phyloP scores from a whole-genome alignment of 176 grass and related monocot species.

The Areca catechu region DNA sequence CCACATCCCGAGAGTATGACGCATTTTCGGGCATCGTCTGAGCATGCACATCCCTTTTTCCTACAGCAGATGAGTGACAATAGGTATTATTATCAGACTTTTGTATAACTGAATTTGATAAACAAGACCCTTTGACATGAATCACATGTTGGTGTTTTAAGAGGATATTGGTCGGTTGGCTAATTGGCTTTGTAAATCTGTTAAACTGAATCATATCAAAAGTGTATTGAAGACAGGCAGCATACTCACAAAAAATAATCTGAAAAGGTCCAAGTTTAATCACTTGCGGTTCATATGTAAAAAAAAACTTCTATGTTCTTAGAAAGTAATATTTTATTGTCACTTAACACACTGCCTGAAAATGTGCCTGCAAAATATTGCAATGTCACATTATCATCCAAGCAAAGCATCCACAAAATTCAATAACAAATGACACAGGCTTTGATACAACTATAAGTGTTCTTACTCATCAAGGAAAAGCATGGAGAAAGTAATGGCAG shows the following conservation, averaged over 20 bases:
- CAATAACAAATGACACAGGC: background rate
- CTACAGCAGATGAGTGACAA: constrained; percentile 9
- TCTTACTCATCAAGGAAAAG: too few relatives aligned
- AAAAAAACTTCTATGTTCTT: constrained; percentile 93
- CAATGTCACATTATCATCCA: background rate
- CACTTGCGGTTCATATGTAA: constrained; percentile 88
- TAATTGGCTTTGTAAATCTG: constrained; percentile 87
- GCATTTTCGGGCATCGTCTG: constrained; percentile 17
- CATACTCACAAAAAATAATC: too few relatives aligned
- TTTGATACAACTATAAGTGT: too few relatives aligned
- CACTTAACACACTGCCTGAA: constrained; percentile 31
- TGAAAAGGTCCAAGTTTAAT: constrained; percentile 19
- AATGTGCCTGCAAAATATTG: constrained; percentile 29
- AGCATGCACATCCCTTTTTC: background rate
- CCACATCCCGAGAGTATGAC: constrained; percentile 32
- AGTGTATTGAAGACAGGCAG: constrained; percentile 22
- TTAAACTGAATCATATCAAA: constrained; percentile 60
- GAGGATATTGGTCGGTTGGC: constrained; percentile 49
- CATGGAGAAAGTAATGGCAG: too few relatives aligned
- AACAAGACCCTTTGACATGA: constrained; percentile 29
- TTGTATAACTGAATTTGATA: constrained; percentile 29
- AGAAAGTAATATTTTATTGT: constrained; percentile 52
- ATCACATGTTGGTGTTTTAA: constrained; percentile 51
- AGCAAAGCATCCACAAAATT: constrained; percentile 6
- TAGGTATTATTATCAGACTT: constrained; percentile 28